Evolutionary conservation across 1,139 yeast genomes (phyloP).

Genomic region (Suhomyces bokatorum): DNA sequence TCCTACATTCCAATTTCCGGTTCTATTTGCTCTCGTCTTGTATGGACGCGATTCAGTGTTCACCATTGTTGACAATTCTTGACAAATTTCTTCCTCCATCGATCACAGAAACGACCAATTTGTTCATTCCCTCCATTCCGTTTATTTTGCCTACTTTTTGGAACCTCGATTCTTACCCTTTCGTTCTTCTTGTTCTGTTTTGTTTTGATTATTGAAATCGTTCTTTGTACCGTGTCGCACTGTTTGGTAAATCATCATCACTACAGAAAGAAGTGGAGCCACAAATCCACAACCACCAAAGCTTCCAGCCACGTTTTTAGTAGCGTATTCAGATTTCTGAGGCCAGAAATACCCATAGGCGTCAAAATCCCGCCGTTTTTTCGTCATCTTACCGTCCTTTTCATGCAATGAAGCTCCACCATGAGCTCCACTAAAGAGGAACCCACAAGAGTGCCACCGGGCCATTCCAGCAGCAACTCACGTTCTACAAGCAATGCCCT

Average conservation of each 20-base stretch:
- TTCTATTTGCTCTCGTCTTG: no score
- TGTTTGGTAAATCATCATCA: slow-evolving; percentile 1
- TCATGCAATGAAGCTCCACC: background rate
- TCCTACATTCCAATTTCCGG: no score
- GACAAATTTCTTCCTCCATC: no score
- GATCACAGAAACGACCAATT: no score
- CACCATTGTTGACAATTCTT: no score
- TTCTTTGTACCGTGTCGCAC: slow-evolving; percentile 9
- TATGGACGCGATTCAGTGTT: no score
- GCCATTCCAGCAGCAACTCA: background rate
- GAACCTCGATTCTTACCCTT: background rate
- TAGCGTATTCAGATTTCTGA: background rate
- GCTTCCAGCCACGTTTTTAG: background rate
- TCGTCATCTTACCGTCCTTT: background rate
- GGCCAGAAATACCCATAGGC: background rate
- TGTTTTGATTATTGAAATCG: background rate
- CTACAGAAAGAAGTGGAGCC: background rate
- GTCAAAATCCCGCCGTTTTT: background rate
- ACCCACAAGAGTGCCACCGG: background rate
- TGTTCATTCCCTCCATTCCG: no score
- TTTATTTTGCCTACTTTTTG: background rate
- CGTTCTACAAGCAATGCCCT: background rate
- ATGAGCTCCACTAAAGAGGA: background rate
- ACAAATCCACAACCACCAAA: no score
- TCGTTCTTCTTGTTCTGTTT: background rate